These are phyloP conservation scores for Lactarius quietus DNA, from an alignment of 768 basidiomycete genomes.

Conservation along the genomic window DNA sequence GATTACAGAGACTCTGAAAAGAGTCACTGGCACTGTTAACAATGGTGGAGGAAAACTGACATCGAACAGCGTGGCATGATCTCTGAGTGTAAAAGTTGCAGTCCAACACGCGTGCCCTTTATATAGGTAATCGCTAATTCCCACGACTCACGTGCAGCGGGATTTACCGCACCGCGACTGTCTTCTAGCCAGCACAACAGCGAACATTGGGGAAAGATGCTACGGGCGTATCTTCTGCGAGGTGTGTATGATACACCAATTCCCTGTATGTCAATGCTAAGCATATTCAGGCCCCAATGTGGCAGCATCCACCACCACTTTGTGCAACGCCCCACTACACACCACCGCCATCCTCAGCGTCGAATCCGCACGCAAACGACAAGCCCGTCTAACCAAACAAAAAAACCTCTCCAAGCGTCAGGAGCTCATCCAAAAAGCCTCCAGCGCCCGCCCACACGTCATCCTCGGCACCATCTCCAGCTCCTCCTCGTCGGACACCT, in stretches of 20 bases:
- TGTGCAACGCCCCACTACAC: slow-evolving; percentile 40
- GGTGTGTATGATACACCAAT: slow-evolving; percentile 27
- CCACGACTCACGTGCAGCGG: slow-evolving; percentile 34
- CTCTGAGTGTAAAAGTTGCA: slow-evolving; percentile 35
- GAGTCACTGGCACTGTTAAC: slow-evolving; percentile 65
- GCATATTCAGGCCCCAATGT: slow-evolving; percentile 35
- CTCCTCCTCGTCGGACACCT: slow-evolving; percentile 65
- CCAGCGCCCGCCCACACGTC: slow-evolving; percentile 53
- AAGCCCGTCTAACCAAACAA: slow-evolving; percentile 39
- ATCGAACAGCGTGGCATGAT: slow-evolving; percentile 66
- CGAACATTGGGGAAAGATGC: slow-evolving; percentile 2
- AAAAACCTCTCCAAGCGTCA: slow-evolving; percentile 46
- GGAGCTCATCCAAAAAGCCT: slow-evolving; percentile 38
- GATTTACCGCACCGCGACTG: background rate
- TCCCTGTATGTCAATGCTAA: background rate
- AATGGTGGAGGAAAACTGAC: slow-evolving; percentile 46
- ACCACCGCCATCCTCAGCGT: slow-evolving; percentile 42
- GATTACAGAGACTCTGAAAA: slow-evolving; percentile 49
- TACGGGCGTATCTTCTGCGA: slow-evolving; percentile 27
- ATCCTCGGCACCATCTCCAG: slow-evolving; percentile 69
- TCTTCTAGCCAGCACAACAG: slow-evolving; percentile 12
- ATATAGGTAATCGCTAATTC: slow-evolving; percentile 34
- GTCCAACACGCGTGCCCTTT: slow-evolving; percentile 12
- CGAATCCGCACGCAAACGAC: slow-evolving; percentile 32
- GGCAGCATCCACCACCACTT: slow-evolving; percentile 40